phyloP scores from a whole-genome alignment of 257 asterid genomes.

The Solanum medicagineum region DNA sequence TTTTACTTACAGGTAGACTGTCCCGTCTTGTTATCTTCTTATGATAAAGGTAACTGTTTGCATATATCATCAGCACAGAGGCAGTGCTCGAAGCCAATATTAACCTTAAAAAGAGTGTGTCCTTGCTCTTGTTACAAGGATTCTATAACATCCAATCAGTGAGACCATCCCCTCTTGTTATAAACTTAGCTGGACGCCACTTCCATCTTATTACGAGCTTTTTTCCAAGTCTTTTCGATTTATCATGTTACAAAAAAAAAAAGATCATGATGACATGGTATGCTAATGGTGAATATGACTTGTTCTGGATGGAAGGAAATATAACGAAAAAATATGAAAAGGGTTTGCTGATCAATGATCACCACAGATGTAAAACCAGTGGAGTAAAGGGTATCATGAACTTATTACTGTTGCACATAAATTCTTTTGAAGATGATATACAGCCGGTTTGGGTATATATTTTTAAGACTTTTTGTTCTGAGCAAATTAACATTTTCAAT shows the following conservation, averaged over 20 bases:
- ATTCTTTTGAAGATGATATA: not conserved
- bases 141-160: not conserved
- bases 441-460: not conserved
- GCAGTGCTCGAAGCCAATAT: not conserved
- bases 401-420: not conserved
- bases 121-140: not conserved
- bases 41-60: not conserved
- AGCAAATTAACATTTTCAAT: not conserved
- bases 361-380: not conserved
- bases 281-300: not conserved
- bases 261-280: not conserved
- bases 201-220: not conserved
- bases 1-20: constrained; percentile 55
- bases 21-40: not conserved
- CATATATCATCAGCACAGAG: not conserved
- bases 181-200: not conserved
- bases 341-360: not conserved
- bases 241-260: not conserved
- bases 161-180: not conserved
- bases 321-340: not conserved
- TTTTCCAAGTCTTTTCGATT: not conserved
- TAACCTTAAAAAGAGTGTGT: not conserved
- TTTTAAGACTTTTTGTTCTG: not conserved
- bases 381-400: not conserved
- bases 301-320: not conserved